Evolutionary conservation across 192 early-diverging fungal genomes (phyloP).

Genomic region (Gonapodya prolifera): DNA sequence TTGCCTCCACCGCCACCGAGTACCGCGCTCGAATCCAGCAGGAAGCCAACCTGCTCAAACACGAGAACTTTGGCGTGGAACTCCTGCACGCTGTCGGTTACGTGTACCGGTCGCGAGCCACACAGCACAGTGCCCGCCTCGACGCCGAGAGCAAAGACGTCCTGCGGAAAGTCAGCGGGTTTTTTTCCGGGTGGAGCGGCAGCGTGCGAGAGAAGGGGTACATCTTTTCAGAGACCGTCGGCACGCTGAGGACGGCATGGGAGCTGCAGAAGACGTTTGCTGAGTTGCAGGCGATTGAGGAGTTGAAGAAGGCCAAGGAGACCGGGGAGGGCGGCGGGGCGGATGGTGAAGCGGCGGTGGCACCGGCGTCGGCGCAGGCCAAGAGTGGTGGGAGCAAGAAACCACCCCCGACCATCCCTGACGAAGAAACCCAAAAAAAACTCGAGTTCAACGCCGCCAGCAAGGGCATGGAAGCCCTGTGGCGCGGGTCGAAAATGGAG

Average conservation of each 20-base stretch:
- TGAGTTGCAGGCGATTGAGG: slow-evolving; percentile 82
- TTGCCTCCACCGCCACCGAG: too few species aligned
- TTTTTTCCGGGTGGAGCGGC: slow-evolving; percentile 18
- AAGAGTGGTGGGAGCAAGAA: slow-evolving; percentile 9
- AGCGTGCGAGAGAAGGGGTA: slow-evolving; percentile 78
- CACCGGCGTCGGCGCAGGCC: neutral
- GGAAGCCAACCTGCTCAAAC: slow-evolving; percentile 80
- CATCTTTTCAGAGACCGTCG: slow-evolving; percentile 80
- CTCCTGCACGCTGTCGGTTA: slow-evolving; percentile 86
- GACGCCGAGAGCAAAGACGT: slow-evolving; percentile 43
- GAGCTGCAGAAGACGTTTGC: slow-evolving; percentile 84
- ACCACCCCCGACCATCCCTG: slow-evolving; percentile 21
- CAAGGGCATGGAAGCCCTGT: slow-evolving; percentile 79
- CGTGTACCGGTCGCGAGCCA: slow-evolving; percentile 78
- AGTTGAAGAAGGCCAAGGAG: slow-evolving; percentile 45
- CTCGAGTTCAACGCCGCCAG: slow-evolving; percentile 39
- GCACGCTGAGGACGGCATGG: slow-evolving; percentile 80
- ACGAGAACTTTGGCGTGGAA: slow-evolving; percentile 85
- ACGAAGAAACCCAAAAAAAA: slow-evolving; percentile 22
- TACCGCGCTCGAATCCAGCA: slow-evolving; percentile 55
- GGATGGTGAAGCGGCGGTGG: slow-evolving; percentile 42
- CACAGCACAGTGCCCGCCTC: slow-evolving; percentile 57
- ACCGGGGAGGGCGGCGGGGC: slow-evolving; percentile 51
- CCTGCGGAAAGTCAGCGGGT: slow-evolving; percentile 29
- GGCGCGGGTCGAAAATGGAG: slow-evolving; percentile 88